phyloP scores from a whole-genome alignment of 1,284 basidiomycete genomes.

The Crucibulum parvulum region DNA sequence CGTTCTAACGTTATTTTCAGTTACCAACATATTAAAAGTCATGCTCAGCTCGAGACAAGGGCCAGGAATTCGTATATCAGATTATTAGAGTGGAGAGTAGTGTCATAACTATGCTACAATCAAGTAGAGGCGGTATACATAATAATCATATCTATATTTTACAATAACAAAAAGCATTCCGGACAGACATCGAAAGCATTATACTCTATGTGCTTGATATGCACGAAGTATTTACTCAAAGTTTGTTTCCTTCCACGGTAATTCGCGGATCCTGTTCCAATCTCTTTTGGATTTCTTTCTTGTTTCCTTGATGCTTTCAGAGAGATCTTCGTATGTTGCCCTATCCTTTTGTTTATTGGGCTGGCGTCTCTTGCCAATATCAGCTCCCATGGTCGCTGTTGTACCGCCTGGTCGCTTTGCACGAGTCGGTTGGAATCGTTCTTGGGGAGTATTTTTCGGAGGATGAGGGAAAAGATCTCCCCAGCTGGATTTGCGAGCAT shows the following conservation, averaged over 20 bases:
- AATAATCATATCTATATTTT: neutral
- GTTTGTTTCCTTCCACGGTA: neutral
- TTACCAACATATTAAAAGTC: constrained; percentile 75
- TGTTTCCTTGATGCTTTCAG: constrained; percentile 44
- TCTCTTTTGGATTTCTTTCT: constrained; percentile 36
- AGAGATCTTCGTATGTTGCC: constrained; percentile 49
- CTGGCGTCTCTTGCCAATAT: constrained; percentile 62
- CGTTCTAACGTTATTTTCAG: constrained; percentile 42
- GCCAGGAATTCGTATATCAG: constrained; percentile 81
- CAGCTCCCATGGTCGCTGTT: constrained; percentile 43
- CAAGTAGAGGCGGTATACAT: neutral
- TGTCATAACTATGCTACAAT: constrained; percentile 14
- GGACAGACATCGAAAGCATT: too few species aligned
- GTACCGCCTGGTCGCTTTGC: constrained; percentile 34
- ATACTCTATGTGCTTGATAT: too few species aligned
- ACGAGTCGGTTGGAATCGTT: constrained; percentile 56
- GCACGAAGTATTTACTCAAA: neutral
- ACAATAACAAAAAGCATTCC: too few species aligned
- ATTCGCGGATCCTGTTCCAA: too few species aligned
- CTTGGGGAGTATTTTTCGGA: constrained; percentile 75
- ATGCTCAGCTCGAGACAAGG: constrained; percentile 88
- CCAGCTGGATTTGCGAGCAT: constrained; percentile 93
- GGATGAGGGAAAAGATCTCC: constrained; percentile 95
- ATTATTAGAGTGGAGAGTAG: constrained; percentile 44
- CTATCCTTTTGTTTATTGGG: constrained; percentile 26